These are phyloP conservation scores for Nicotiana attenuata DNA, from an alignment of 257 asterid genomes.

Conservation along the genomic window DNA sequence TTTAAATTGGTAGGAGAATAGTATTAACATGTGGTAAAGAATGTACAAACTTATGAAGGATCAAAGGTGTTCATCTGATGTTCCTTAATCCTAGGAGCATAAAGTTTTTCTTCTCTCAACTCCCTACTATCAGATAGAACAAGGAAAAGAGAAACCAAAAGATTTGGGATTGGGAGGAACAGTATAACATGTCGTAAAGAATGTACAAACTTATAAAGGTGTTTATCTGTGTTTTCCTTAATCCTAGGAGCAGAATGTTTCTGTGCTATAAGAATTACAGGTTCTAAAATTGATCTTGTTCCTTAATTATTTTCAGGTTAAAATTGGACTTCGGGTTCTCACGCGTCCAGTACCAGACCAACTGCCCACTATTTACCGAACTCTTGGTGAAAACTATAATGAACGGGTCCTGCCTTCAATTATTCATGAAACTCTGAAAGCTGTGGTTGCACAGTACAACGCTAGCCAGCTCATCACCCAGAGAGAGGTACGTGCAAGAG, in stretches of 20 bases:
- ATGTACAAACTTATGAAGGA: neutral
- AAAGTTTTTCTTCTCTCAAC: neutral
- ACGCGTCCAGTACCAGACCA: conserved; percentile 90
- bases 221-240: neutral
- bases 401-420: conserved; percentile 88
- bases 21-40: neutral
- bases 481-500: conserved; percentile 58
- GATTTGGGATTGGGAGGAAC: neutral
- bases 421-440: conserved; percentile 79
- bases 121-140: neutral
- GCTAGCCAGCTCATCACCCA: conserved; percentile 96
- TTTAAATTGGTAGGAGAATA: neutral
- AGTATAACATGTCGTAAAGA: neutral
- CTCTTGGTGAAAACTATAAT: conserved; percentile 82
- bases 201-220: neutral
- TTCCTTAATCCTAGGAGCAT: neutral
- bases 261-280: neutral
- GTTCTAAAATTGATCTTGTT: neutral
- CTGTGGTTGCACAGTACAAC: conserved; percentile 91
- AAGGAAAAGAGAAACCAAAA: neutral
- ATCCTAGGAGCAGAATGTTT: neutral
- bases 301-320: conserved; percentile 46
- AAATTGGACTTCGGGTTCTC: conserved; percentile 89
- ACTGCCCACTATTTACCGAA: conserved; percentile 69
- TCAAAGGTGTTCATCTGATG: neutral